phyloP scores from a whole-genome alignment of 164 flowering plant species.

The Buxus sempervirens region DNA sequence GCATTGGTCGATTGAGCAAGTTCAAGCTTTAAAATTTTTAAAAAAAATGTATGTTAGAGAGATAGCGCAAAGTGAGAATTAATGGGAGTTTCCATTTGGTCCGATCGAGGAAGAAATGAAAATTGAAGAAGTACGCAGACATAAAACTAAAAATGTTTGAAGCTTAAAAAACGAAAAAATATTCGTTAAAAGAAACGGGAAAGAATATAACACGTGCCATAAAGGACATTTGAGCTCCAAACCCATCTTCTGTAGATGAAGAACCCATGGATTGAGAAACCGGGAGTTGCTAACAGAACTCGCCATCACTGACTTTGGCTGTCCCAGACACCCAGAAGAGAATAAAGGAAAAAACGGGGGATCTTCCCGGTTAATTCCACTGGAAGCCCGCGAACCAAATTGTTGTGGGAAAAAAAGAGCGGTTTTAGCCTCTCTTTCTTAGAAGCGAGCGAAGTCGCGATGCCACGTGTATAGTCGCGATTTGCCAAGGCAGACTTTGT shows the following conservation, averaged over 20 bases:
- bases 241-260: slow-evolving; percentile 52
- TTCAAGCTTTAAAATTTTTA: slow-evolving; percentile 40
- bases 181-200: background rate
- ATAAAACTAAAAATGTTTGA: background rate
- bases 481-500: too few species aligned
- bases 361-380: too few species aligned
- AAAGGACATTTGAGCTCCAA: slow-evolving; percentile 66
- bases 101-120: background rate
- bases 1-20: slow-evolving; percentile 40
- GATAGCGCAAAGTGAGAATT: too few species aligned
- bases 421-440: background rate
- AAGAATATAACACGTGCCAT: slow-evolving; percentile 30
- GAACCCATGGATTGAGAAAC: slow-evolving; percentile 42
- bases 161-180: too few species aligned
- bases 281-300: slow-evolving; percentile 14
- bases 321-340: background rate
- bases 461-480: too few species aligned
- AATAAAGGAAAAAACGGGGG: background rate
- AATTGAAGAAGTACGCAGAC: background rate
- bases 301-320: slow-evolving; percentile 17
- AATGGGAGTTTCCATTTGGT: too few species aligned
- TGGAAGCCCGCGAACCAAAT: background rate
- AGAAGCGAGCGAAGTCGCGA: background rate
- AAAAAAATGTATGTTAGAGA: too few species aligned
- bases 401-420: background rate